These are phyloP conservation scores for Kodamaea leandrae DNA, from an alignment of 805 yeast species.

Conservation along the genomic window DNA sequence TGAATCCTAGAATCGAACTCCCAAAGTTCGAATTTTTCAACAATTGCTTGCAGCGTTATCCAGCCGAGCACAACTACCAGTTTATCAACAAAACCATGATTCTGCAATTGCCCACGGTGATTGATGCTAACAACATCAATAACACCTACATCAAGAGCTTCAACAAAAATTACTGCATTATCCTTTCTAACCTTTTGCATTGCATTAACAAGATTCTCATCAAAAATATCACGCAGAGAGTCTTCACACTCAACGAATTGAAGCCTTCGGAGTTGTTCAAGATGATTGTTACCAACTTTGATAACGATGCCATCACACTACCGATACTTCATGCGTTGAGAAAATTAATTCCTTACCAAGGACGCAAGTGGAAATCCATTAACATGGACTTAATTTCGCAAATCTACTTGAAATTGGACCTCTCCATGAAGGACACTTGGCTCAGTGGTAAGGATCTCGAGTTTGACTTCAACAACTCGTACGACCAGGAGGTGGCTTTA, in stretches of 20 bases:
- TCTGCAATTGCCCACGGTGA: slow-evolving; percentile 24
- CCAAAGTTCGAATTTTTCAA: slow-evolving; percentile 38
- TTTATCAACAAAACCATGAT: slow-evolving; percentile 32
- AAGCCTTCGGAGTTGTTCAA: slow-evolving; percentile 64
- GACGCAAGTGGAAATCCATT: slow-evolving; percentile 88
- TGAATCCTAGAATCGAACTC: slow-evolving; percentile 36
- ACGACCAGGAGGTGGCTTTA: slow-evolving; percentile 81
- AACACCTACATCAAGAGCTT: slow-evolving; percentile 27
- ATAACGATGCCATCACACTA: slow-evolving; percentile 56
- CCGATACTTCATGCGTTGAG: slow-evolving; percentile 75
- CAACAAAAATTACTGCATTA: slow-evolving; percentile 46
- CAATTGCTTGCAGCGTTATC: slow-evolving; percentile 26
- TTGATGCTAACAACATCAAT: slow-evolving; percentile 27
- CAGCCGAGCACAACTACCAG: slow-evolving; percentile 15
- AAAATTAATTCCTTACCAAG: slow-evolving; percentile 83
- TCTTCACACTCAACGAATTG: slow-evolving; percentile 57
- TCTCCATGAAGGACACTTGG: slow-evolving; percentile 83
- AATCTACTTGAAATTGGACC: slow-evolving; percentile 71
- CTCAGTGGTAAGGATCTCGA: slow-evolving; percentile 76
- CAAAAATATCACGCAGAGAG: slow-evolving; percentile 67
- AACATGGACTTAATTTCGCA: slow-evolving; percentile 93
- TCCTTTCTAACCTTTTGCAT: slow-evolving; percentile 50
- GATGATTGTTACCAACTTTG: slow-evolving; percentile 54
- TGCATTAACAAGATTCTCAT: slow-evolving; percentile 57
- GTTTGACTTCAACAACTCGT: slow-evolving; percentile 70